phyloP scores from a whole-genome alignment of 2,329 filamentous ascomycete species.

The Taxawa tesnikishii region DNA sequence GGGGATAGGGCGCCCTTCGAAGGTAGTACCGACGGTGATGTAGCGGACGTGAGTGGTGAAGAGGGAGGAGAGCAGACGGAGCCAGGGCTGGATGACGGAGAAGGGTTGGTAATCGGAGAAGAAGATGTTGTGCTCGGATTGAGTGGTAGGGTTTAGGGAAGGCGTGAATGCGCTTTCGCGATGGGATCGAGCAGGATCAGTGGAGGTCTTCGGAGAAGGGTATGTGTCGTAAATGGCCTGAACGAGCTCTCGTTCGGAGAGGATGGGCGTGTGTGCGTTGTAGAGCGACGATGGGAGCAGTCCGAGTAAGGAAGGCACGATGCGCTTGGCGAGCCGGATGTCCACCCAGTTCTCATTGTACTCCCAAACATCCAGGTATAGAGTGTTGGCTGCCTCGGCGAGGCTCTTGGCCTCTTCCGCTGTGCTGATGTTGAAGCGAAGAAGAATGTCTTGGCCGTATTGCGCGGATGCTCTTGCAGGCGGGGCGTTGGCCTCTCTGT shows the following conservation, averaged over 20 bases:
- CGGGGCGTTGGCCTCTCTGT: not conserved
- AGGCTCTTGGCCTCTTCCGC: conserved; percentile 57
- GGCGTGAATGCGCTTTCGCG: conserved; percentile 12
- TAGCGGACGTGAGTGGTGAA: conserved; percentile 69
- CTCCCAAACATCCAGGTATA: conserved; percentile 87
- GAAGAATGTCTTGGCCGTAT: conserved; percentile 73
- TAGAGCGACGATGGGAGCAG: conserved; percentile 66
- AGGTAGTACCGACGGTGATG: conserved; percentile 70
- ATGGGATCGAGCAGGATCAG: conserved; percentile 1
- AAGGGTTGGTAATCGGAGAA: conserved; percentile 88
- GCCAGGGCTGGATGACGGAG: conserved; percentile 78
- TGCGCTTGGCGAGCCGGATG: conserved; percentile 63
- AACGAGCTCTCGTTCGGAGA: conserved; percentile 58
- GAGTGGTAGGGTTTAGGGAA: conserved; percentile 17
- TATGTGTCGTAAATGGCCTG: conserved; percentile 68
- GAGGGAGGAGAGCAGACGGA: conserved; percentile 79
- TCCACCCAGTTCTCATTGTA: conserved; percentile 74
- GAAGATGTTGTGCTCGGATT: conserved; percentile 56
- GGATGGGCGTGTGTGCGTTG: conserved; percentile 58
- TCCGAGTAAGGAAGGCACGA: conserved; percentile 65
- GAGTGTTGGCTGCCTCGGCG: conserved; percentile 57
- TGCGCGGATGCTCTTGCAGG: conserved; percentile 12
- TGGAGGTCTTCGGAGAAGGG: conserved; percentile 30
- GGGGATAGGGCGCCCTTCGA: conserved; percentile 75
- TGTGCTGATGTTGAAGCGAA: conserved; percentile 71